Evolutionary conservation across 106 monocot genomes (phyloP).

Genomic region (Chionographis japonica): DNA sequence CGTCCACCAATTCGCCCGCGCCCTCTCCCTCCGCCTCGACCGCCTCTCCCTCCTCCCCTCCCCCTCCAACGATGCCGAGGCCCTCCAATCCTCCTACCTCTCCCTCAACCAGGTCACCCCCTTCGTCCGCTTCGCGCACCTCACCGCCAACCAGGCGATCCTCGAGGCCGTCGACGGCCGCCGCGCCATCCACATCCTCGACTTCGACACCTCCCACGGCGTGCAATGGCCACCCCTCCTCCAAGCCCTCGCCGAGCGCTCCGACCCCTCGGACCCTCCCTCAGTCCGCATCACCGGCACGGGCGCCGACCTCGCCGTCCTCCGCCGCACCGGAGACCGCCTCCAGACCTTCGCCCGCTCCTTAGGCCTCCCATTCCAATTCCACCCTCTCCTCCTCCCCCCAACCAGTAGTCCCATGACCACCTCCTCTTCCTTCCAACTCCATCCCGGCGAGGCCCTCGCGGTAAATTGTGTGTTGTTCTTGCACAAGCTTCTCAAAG

Average conservation of each 20-base stretch:
- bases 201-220: slow-evolving; percentile 80
- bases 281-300: slow-evolving; percentile 84
- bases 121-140: slow-evolving; percentile 87
- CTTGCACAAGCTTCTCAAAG: slow-evolving; percentile 56
- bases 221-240: slow-evolving; percentile 95
- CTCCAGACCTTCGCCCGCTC: slow-evolving; percentile 66
- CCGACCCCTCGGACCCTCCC: slow-evolving; percentile 38
- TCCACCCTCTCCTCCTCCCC: slow-evolving; percentile 70
- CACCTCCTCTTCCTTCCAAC: slow-evolving; percentile 12
- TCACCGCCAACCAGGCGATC: slow-evolving; percentile 98
- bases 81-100: slow-evolving; percentile 46
- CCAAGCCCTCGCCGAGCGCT: slow-evolving; percentile 76
- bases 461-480: slow-evolving; percentile 76
- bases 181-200: slow-evolving; percentile 69
- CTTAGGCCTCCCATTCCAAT: slow-evolving; percentile 68
- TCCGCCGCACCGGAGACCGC: slow-evolving; percentile 69
- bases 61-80: slow-evolving; percentile 6
- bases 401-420: not conserved
- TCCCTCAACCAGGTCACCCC: slow-evolving; percentile 85
- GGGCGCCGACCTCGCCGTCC: slow-evolving; percentile 52
- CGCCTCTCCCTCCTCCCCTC: slow-evolving; percentile 8
- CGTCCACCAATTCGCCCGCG: slow-evolving; percentile 64
- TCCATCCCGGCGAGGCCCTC: slow-evolving; percentile 59
- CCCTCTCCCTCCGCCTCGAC: slow-evolving; percentile 56
- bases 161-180: slow-evolving; percentile 67